These are phyloP conservation scores for Phialophora verrucosa DNA, from an alignment of 2,329 filamentous ascomycete genomes.

Conservation along the genomic window DNA sequence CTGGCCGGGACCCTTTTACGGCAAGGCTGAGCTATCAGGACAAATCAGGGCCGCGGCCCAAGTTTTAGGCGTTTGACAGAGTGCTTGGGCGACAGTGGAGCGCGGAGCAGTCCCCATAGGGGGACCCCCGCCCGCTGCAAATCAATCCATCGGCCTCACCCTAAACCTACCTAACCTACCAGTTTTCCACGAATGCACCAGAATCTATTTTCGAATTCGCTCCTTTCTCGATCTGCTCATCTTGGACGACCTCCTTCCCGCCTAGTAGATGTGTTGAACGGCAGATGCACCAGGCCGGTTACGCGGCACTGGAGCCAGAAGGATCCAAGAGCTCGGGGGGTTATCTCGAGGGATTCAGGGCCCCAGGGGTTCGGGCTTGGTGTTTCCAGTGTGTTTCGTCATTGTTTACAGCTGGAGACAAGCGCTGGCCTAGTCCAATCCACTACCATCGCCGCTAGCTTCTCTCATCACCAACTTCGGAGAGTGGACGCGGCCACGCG, in stretches of 20 bases:
- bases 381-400: constrained; percentile 24
- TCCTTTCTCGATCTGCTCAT: neutral
- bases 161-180: neutral
- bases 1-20: neutral
- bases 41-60: neutral
- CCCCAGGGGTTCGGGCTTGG: constrained; percentile 7
- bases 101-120: neutral
- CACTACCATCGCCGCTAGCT: constrained; percentile 5
- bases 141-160: constrained; percentile 1
- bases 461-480: constrained; percentile 16
- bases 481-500: constrained; percentile 11
- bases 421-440: constrained; percentile 16
- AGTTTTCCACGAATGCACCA: neutral
- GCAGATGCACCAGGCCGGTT: neutral
- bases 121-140: neutral
- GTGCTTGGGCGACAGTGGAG: neutral
- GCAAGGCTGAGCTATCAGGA: neutral
- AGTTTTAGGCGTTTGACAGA: neutral
- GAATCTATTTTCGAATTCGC: constrained; percentile 16
- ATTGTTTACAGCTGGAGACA: constrained; percentile 5
- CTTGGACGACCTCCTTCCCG: neutral
- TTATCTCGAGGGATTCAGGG: neutral
- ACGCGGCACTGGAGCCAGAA: constrained; percentile 10
- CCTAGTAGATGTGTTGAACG: neutral
- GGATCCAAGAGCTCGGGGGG: constrained; percentile 2